phyloP scores from a whole-genome alignment of 148 eudicot genomes.

The Vaccinium darrowii region DNA sequence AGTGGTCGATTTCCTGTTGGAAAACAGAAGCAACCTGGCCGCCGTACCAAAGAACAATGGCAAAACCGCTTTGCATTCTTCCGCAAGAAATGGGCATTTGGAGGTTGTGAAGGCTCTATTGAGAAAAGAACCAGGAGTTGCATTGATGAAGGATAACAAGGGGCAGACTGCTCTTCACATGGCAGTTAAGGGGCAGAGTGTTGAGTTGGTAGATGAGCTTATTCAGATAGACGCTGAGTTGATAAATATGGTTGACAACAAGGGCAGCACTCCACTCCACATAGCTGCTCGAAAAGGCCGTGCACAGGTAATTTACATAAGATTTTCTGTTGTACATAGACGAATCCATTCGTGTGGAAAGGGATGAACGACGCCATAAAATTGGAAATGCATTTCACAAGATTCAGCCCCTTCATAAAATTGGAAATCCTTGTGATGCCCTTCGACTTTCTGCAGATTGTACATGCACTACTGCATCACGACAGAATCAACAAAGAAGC shows the following conservation, averaged over 20 bases:
- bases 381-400: not conserved
- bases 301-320: constrained; percentile 27
- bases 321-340: not conserved
- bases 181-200: constrained; percentile 56
- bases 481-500: constrained; percentile 27
- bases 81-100: constrained; percentile 56
- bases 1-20: constrained; percentile 52
- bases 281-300: constrained; percentile 57
- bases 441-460: constrained; percentile 29
- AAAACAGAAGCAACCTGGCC: constrained; percentile 37
- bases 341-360: not conserved
- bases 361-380: not conserved
- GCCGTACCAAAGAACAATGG: constrained; percentile 43
- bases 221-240: constrained; percentile 31
- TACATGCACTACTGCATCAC: constrained; percentile 29
- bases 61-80: constrained; percentile 50
- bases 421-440: not conserved
- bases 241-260: constrained; percentile 38
- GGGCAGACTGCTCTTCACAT: constrained; percentile 68
- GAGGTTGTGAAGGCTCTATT: constrained; percentile 49
- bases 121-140: constrained; percentile 41
- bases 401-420: not conserved
- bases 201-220: constrained; percentile 44
- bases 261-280: constrained; percentile 55
- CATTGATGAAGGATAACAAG: constrained; percentile 41